Evolutionary conservation across 2,329 filamentous ascomycete species (phyloP), one percentile per base, ranked within the genome.

Genomic region (Cladosporium colombiae): DNA sequence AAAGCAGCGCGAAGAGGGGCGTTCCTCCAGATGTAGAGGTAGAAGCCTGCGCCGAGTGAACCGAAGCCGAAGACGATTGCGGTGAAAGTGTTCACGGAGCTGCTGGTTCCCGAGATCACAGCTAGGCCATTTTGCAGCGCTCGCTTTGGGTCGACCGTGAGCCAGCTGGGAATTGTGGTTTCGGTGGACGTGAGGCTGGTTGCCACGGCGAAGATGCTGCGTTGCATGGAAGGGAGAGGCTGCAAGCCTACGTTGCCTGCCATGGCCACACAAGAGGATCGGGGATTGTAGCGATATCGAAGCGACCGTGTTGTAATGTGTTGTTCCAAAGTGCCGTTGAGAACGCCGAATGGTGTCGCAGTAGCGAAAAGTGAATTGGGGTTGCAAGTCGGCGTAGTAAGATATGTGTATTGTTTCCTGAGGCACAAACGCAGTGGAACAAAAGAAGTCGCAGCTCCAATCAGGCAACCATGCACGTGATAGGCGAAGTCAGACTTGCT

Each of bases 101-200:
- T 55, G 49, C 60, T 62, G 16, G 46, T 35, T 21, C 23, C 5
- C 10, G 60, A 52, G 6, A 62, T 53, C 5, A 53, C 49, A 11
- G 60, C 60, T 16, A 62, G 21, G 18, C 46, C 60, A 35, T 62
- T 62, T 37, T 62, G 46, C 46, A 62, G 23, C 16, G 49, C 60
- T n/a, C 60, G 46, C 16, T 55, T 53, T 8, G 60, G 60, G 27
- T 50, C 58, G 46, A 52, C 27, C 5, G 46, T 40, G 29, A 53
- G 60, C 46, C 60, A 62, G 29, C n/a, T 62, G 3, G 49, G 60
- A 44, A 62, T 11, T 0, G 23, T 23, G 35, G 35, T 44, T 2
- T 58, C 56, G 35, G 56, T 53, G 21, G 60, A 52, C 33, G 33
- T 52, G n/a, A 62, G 60, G 31, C 60, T 62, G 33, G 60, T 62